Base-by-base conservation (phyloP, 768 basidiomycete species). In the Candolleomyces eurysporus region DNA sequence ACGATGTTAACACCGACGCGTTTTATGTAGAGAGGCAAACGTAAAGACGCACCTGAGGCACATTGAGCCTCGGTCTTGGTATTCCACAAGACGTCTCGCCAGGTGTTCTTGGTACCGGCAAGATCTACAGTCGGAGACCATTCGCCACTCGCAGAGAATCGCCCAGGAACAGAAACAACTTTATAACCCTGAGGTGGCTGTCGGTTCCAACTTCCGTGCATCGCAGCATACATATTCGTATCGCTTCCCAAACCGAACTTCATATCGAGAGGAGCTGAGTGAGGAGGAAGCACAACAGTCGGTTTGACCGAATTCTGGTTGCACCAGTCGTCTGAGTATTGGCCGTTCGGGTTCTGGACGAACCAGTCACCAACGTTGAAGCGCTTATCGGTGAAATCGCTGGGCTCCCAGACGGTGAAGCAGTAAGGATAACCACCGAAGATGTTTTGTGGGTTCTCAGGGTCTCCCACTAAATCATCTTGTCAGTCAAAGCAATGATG, bases 151-250 rank as follows among this genome's bases (percentile, higher is more conserved):
- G 16, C 45, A 21, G 45, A 46, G 45, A 46, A 46, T 17, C 19
- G 16, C 19, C 45, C 45, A 7, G 45, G 45, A 17, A 46, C 45
- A 21, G 2, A 17, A 17, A 46, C 45, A 46, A 46, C 45, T 46
- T 46, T 46, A 17, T 46, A 46, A 7, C 45, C 45, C 45, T 46
- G 31, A 21, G 61, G 63, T 3, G 60, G 63, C 26, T 57, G 48
- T 19, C 63, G 60, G 31, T 61, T 60, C 65, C 63, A 66, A 30
- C 63, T 63, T 30, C 65, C 65, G 48, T 66, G 65, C 32, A 64
- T 8, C 36, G 48, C 31, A 21, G 62, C 63, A 40, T 66, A 66
- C 43, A 62, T 40, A 45, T 64, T 64, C 26, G 43, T 57, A 31
- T 66, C 65, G 19, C 21, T 30, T 11, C 63, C 60, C 9, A 52